Base-by-base conservation (phyloP, 169 alveolate genomes). In the Cryptosporidium tyzzeri region DNA sequence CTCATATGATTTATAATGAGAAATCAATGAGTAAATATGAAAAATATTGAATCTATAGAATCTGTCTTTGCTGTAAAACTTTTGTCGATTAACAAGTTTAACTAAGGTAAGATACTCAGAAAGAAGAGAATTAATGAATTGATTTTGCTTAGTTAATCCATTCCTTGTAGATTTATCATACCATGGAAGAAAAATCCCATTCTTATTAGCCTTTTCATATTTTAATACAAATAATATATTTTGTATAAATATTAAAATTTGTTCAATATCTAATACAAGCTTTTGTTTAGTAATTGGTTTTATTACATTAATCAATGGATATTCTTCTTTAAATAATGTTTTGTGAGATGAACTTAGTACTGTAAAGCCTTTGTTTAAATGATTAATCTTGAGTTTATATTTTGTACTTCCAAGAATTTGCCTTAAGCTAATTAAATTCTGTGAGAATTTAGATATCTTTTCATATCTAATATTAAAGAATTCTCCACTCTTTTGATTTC, bases 1-100 rank as follows among this genome's bases (percentile, higher is more conserved):
- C 6, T 73, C 70, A n/a, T 23, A 73, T 37, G 86, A 73, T 41
- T 73, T 73, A 58, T 37, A 73, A 41, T 73, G 86, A 12, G 86
- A 73, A 31, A 73, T 59, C 21, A 73, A 29, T 9, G 86, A 73
- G 53, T 73, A 73, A 18, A 55, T 33, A 69, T 58, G 23, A 29
- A 58, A 41, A n/a, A 35, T 31, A 51, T 41, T 21, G n/a, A 73
- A 31, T 55, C 86, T 73, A 59, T 73, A 73, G 31, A 73, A 73
- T 59, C 51, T 73, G 14, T 73, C 86, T 26, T 73, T 73, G 35
- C 70, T 44, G 23, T 37, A 31, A 33, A 53, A 73, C 53, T 35
- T 73, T n/a, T 59, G 62, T 33, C 18, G 45, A 18, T 14, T n/a
- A 50, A 73, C 2, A n/a, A 73, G 33, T 58, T 62, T 73, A 16